A percentile compares a stretch with the other conserved stretches of the same genome.
Evolutionary conservation across 371 early-diverging fungal genomes (phyloP).

Genomic region (Apophysomyces elegans): DNA sequence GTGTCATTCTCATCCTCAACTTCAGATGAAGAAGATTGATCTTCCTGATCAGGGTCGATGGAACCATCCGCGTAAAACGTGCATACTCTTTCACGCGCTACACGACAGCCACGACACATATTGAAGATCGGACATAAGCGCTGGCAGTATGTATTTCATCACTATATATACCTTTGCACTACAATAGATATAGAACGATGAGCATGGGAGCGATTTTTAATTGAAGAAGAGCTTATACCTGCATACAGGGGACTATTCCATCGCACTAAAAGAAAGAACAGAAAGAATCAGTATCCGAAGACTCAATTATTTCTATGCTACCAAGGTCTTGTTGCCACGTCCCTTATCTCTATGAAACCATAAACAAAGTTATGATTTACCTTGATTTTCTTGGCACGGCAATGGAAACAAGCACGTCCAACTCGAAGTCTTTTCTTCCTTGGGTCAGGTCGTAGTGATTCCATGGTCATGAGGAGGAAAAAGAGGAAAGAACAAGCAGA

Average conservation of each 20-base stretch:
- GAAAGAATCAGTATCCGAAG: not conserved
- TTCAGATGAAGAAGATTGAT: constrained; percentile 2
- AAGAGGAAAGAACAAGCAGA: not conserved
- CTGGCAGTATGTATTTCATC: not conserved
- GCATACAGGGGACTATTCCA: constrained; percentile 60
- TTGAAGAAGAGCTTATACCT: constrained; percentile 31
- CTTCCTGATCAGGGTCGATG: constrained; percentile 24
- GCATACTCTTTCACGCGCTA: constrained; percentile 33
- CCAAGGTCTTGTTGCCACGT: not conserved
- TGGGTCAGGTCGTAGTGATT: not conserved
- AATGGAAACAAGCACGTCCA: constrained; percentile 47
- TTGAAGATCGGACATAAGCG: not conserved
- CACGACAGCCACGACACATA: not conserved
- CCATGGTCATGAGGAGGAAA: not conserved
- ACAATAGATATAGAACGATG: not conserved
- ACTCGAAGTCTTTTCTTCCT: constrained; percentile 50
- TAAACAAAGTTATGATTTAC: constrained; percentile 18
- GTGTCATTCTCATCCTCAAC: constrained; percentile 10
- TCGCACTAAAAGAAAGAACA: constrained; percentile 40
- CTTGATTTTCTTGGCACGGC: constrained; percentile 57
- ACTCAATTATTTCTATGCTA: not conserved
- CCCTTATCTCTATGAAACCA: too few species aligned
- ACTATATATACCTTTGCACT: constrained; percentile 24
- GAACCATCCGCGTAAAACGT: constrained; percentile 33
- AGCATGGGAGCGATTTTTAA: not conserved